phyloP scores from a whole-genome alignment of 768 basidiomycete genomes.

The Suillus spraguei region DNA sequence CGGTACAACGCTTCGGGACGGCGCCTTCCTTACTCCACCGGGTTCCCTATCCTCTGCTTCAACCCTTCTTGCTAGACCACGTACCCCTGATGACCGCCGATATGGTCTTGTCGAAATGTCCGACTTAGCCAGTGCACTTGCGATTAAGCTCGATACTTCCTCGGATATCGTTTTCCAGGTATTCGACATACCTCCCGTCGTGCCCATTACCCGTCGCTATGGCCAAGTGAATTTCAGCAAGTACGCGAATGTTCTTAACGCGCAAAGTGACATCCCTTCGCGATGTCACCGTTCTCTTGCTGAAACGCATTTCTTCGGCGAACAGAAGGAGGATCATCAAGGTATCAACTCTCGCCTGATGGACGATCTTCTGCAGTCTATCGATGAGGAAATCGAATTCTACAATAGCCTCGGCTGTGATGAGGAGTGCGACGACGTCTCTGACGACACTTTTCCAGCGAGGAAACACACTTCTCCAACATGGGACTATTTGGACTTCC shows the following conservation, averaged over 20 bases:
- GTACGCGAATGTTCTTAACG: background rate
- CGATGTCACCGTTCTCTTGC: background rate
- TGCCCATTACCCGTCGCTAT: background rate
- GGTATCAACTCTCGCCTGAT: background rate
- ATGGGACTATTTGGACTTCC: background rate
- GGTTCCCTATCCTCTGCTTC: background rate
- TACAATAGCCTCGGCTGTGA: background rate
- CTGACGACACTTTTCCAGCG: background rate
- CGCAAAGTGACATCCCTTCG: background rate
- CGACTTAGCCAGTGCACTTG: background rate
- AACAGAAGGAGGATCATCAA: background rate
- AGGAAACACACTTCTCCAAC: background rate
- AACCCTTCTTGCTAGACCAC: background rate
- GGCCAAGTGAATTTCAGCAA: constrained; percentile 1
- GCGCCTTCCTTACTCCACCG: constrained; percentile 3
- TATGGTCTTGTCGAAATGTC: constrained; percentile 5
- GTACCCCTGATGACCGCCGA: background rate
- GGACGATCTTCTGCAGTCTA: background rate
- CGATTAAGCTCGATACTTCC: background rate
- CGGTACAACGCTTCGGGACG: background rate
- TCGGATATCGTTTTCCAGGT: background rate
- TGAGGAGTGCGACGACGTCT: background rate
- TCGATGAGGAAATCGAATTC: background rate
- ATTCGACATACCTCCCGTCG: background rate
- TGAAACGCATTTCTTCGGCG: background rate